Percentiles rank a stretch among this genome's conserved stretches.
Conservation (phyloP, 768 basidiomycete species). For the Chalciporus piperatus region DNA sequence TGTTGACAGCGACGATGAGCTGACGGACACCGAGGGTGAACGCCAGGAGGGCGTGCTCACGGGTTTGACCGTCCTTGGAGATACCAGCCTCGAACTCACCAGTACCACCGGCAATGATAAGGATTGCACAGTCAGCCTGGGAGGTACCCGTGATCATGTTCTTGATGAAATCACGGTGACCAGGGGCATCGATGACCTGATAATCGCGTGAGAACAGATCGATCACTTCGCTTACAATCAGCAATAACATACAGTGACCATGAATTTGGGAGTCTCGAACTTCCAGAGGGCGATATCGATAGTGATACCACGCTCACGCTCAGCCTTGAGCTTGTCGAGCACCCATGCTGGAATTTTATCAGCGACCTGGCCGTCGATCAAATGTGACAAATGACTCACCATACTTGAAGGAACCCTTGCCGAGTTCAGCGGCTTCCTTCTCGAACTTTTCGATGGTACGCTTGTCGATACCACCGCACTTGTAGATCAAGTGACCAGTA, state of each 20-base stretch:
- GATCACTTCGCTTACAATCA: not conserved
- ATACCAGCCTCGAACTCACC: constrained; percentile 99
- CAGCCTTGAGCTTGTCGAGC: constrained; percentile 99
- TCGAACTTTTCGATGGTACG: constrained; percentile 99
- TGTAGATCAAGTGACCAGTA: constrained; percentile 99
- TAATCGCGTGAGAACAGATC: constrained; percentile 7
- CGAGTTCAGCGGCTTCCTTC: constrained; percentile 99
- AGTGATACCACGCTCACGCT: constrained; percentile 99
- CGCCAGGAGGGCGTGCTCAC: constrained; percentile 99
- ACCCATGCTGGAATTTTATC: constrained; percentile 79
- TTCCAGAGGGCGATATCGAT: constrained; percentile 99
- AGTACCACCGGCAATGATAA: constrained; percentile 98
- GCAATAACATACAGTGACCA: constrained; percentile 71
- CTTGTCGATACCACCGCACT: constrained; percentile 99
- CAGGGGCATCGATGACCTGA: constrained; percentile 98
- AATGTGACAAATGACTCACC: constrained; percentile 50
- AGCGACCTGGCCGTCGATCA: constrained; percentile 19
- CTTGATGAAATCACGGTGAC: constrained; percentile 99
- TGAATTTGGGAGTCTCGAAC: constrained; percentile 98
- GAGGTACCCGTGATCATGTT: constrained; percentile 99
- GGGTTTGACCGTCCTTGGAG: constrained; percentile 99
- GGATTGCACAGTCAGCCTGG: constrained; percentile 99
- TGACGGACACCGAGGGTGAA: constrained; percentile 99
- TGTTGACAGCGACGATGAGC: constrained; percentile 99
- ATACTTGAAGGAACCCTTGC: constrained; percentile 98